These are phyloP conservation scores for Polychaeton citri DNA, from an alignment of 2,329 filamentous ascomycete genomes.

Conservation along the genomic window DNA sequence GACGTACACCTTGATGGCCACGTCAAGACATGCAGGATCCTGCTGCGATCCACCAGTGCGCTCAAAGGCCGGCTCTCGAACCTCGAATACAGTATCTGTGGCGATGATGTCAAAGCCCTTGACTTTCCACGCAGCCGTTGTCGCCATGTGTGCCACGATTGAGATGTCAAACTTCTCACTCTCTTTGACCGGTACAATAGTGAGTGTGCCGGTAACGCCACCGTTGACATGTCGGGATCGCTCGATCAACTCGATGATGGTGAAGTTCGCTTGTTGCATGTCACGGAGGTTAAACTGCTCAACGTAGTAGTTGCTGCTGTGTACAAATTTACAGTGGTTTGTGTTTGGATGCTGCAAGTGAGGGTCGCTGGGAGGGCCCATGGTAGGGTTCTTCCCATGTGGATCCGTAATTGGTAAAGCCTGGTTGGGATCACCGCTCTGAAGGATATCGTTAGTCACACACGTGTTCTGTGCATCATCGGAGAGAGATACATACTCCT, in stretches of 20 bases:
- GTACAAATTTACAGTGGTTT: neutral
- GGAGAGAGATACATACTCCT: neutral
- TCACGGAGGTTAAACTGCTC: neutral
- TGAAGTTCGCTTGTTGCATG: constrained; percentile 8
- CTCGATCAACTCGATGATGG: constrained; percentile 15
- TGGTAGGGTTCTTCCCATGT: neutral
- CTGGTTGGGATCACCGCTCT: neutral
- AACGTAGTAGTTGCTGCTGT: neutral
- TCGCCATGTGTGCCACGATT: constrained; percentile 24
- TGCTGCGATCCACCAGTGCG: neutral
- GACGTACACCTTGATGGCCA: constrained; percentile 25
- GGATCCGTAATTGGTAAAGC: neutral
- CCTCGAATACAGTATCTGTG: constrained; percentile 7
- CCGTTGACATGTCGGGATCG: constrained; percentile 6
- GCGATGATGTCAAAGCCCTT: constrained; percentile 18
- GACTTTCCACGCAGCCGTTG: constrained; percentile 20
- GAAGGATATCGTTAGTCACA: neutral
- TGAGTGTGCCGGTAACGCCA: constrained; percentile 25
- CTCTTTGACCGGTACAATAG: constrained; percentile 21
- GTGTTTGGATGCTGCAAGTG: neutral
- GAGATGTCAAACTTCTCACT: constrained; percentile 24
- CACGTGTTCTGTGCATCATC: no score
- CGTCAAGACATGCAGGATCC: constrained; percentile 22
- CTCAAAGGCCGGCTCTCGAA: constrained; percentile 10
- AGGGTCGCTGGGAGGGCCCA: neutral